Conservation (phyloP, 345 rosid genomes). For the Lumnitzera littorea region DNA sequence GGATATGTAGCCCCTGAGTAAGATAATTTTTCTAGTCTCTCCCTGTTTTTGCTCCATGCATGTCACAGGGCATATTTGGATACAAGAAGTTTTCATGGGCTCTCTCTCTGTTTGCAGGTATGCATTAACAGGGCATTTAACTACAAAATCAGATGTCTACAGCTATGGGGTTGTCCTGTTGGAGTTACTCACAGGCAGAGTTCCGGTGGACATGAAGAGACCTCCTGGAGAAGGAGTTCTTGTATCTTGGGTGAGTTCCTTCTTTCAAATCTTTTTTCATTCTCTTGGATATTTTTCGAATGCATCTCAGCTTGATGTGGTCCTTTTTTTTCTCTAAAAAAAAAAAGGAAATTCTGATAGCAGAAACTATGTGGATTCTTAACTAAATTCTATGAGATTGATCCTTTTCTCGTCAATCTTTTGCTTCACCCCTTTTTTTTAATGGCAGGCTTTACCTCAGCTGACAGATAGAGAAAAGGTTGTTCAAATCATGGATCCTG, state of each 20-base stretch:
- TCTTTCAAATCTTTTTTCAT: constrained; percentile 3
- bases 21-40: constrained; percentile 4
- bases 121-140: constrained; percentile 87
- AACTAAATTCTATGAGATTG: neutral
- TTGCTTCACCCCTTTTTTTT: neutral
- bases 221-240: constrained; percentile 81
- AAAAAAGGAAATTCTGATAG: no score
- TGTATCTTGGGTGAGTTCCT: constrained; percentile 60
- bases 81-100: neutral
- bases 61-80: neutral
- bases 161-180: constrained; percentile 87
- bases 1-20: constrained; percentile 87
- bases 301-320: neutral
- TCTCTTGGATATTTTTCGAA: neutral
- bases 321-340: no score
- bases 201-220: constrained; percentile 81
- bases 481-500: constrained; percentile 79
- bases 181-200: constrained; percentile 85
- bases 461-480: constrained; percentile 81
- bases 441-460: constrained; percentile 55
- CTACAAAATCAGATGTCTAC: constrained; percentile 93
- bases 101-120: constrained; percentile 37
- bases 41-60: neutral
- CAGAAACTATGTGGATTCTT: neutral
- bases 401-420: neutral